Percentiles rank a stretch among this genome's conserved stretches.
These are phyloP conservation scores for Corymbia citriodora DNA, from an alignment of 441 rosid genomes.

Conservation along the genomic window DNA sequence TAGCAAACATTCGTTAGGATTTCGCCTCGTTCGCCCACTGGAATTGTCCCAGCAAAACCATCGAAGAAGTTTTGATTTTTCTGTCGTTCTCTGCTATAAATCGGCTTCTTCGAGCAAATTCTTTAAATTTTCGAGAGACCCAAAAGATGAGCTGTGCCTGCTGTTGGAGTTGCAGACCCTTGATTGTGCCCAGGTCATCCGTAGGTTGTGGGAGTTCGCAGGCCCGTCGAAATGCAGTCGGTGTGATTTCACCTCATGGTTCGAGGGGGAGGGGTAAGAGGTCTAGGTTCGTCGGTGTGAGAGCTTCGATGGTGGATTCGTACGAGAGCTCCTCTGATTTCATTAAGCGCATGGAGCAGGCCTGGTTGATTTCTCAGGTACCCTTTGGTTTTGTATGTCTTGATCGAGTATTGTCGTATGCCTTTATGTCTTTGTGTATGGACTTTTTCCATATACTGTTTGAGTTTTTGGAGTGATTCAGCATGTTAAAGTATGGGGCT, in stretches of 20 bases:
- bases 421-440: neutral
- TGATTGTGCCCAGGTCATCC: slow-evolving; percentile 9
- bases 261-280: neutral
- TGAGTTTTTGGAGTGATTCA: neutral
- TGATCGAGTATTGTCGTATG: neutral
- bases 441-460: neutral
- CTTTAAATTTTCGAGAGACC: neutral
- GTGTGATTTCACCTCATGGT: neutral
- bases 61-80: neutral
- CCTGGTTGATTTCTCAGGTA: slow-evolving; percentile 89
- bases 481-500: neutral
- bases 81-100: neutral
- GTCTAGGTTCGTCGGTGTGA: slow-evolving; percentile 14
- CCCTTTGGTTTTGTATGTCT: neutral
- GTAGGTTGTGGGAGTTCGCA: slow-evolving; percentile 7
- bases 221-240: slow-evolving; percentile 6
- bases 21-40: neutral
- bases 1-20: neutral
- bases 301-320: slow-evolving; percentile 70
- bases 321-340: slow-evolving; percentile 67
- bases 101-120: neutral
- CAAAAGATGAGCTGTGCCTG: slow-evolving; percentile 18
- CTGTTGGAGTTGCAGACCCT: slow-evolving; percentile 25
- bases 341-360: slow-evolving; percentile 72
- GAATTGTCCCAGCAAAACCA: neutral